Evolutionary conservation across 2,329 filamentous ascomycete genomes (phyloP), one percentile per base, ranked within the genome.

Genomic region (Zasmidium angulare): DNA sequence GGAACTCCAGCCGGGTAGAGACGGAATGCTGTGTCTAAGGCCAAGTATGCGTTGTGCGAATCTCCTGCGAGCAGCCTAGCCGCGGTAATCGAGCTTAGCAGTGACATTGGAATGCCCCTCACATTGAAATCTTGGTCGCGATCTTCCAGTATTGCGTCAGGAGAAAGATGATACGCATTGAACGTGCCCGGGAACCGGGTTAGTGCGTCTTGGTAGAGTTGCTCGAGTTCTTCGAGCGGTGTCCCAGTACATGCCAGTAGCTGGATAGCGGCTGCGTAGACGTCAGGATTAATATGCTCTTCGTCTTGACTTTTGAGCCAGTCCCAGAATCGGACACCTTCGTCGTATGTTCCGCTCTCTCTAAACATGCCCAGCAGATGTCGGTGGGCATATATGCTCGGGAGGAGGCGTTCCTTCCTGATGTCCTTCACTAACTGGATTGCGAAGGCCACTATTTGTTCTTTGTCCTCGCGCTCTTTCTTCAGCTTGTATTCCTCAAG

Each of bases 221-320:
- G 64, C 61, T 84, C 81, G 19, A 82, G 68, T 3, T 78, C 74
- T 11, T 69, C 61, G 0, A 82, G 70, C 2, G 66, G 63, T 52
- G 69, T 68, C 12, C 76, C 75, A 52, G 76, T 72, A 14, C 75
- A 74, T 11, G 79, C 77, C 53, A 81, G 68, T 46, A 81, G 68
- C 62, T 82, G 79, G 26, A 84, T 81, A 1, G 78, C 80, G 7
- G 76, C 76, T 4, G 80, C 81, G 60, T 82, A 83, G 0, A 79
- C 76, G 3, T 72, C 68, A 17, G 72, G 67, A 53, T 77, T 75
- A 10, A 80, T 72, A 52, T 75, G 74, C 3, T 70, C 67, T 19
- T 79, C 75, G 50, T 76, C 74, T 62, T 80, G 76, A 2, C 67
- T 58, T 22, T 71, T 63, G 14, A 83, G 71, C 80, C 80, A 83